Conservation (phyloP, 2,329 filamentous ascomycete genomes). For the Pleoardoris graminearum region DNA sequence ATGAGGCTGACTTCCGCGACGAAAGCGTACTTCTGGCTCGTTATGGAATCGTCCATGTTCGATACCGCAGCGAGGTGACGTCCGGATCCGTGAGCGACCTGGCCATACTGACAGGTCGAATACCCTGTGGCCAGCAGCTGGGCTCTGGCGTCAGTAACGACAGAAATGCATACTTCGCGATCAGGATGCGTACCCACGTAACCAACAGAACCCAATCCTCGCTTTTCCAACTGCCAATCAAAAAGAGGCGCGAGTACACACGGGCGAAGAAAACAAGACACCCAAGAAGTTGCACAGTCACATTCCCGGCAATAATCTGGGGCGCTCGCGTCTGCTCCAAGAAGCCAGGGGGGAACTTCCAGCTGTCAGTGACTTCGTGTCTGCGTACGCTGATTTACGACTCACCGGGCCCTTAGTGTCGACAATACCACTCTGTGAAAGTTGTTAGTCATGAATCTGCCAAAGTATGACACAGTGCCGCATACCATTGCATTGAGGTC, state of each 20-base stretch:
- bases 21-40: conserved; percentile 24
- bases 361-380: neutral
- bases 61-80: conserved; percentile 16
- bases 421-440: neutral
- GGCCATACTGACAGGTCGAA: conserved; percentile 26
- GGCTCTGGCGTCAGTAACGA: neutral
- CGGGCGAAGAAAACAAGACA: conserved; percentile 21
- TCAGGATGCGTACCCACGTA: conserved; percentile 20
- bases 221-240: conserved; percentile 19
- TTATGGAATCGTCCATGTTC: conserved; percentile 6
- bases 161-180: neutral
- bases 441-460: neutral
- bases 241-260: conserved; percentile 19
- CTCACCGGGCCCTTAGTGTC: neutral
- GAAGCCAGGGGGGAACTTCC: conserved; percentile 6
- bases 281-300: conserved; percentile 18
- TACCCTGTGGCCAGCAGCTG: conserved; percentile 23
- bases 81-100: conserved; percentile 22
- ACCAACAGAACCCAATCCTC: conserved; percentile 22
- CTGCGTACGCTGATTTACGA: no score
- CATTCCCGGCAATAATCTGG: conserved; percentile 23
- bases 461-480: neutral
- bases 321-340: conserved; percentile 19
- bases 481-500: neutral
- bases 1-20: conserved; percentile 21